Percentiles rank a stretch among this genome's conserved stretches.
phyloP scores from a whole-genome alignment of 352 stramenopile species.

The Pythium brassicae region DNA sequence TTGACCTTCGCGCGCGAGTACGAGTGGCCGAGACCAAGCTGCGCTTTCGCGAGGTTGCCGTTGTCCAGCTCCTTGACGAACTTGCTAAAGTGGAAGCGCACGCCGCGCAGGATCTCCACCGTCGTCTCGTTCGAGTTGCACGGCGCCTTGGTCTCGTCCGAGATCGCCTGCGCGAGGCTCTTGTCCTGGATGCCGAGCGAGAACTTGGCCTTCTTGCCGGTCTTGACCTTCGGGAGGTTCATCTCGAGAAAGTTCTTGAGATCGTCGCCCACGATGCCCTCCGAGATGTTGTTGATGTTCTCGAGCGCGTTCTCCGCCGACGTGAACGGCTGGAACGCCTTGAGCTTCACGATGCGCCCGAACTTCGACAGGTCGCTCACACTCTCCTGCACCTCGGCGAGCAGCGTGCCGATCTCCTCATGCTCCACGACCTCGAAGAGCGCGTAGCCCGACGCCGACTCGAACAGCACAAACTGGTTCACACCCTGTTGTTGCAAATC shows the following conservation, averaged over 20 bases:
- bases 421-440: conserved; percentile 98
- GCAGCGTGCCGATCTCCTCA: conserved; percentile 93
- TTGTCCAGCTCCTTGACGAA: conserved; percentile 98
- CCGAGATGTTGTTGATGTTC: conserved; percentile 99
- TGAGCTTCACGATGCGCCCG: conserved; percentile 97
- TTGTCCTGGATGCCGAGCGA: conserved; percentile 92
- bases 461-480: conserved; percentile 93
- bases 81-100: conserved; percentile 96
- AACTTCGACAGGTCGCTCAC: conserved; percentile 95
- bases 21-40: conserved; percentile 98
- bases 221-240: conserved; percentile 98
- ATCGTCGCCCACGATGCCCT: conserved; percentile 91
- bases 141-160: conserved; percentile 91
- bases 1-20: conserved; percentile 99
- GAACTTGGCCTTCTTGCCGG: conserved; percentile 89
- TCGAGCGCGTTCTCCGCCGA: conserved; percentile 98
- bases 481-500: conserved; percentile 22
- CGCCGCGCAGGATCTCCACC: conserved; percentile 94
- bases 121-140: conserved; percentile 98
- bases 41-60: conserved; percentile 95
- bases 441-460: conserved; percentile 97
- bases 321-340: conserved; percentile 99
- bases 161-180: conserved; percentile 92
- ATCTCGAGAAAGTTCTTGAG: conserved; percentile 99
- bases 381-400: conserved; percentile 88